A percentile compares a stretch with the other conserved stretches of the same genome.
These are phyloP conservation scores for Colletotrichum sp. DNA, from an alignment of 2,329 filamentous ascomycete species.

Conservation along the genomic window DNA sequence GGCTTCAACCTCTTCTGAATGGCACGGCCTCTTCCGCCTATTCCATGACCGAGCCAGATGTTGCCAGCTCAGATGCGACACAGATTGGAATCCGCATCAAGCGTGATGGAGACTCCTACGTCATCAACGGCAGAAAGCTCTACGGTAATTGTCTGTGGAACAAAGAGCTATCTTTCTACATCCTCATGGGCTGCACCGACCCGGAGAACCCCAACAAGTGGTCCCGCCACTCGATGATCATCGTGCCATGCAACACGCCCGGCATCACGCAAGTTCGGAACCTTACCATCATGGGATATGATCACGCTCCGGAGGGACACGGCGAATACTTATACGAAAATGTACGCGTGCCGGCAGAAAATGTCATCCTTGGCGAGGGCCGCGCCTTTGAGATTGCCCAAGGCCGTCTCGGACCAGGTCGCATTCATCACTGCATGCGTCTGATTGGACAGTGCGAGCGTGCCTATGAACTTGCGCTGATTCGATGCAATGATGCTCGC, in stretches of 20 bases:
- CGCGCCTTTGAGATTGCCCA: slow-evolving; percentile 98
- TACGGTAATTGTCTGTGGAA: slow-evolving; percentile 23
- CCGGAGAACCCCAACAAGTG: slow-evolving; percentile 77
- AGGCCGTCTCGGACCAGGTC: slow-evolving; percentile 90
- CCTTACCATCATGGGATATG: slow-evolving; percentile 92
- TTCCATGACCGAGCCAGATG: slow-evolving; percentile 90
- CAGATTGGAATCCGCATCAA: slow-evolving; percentile 88
- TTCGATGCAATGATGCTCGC: slow-evolving; percentile 86
- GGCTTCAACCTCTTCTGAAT: slow-evolving; percentile 81
- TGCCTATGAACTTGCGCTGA: slow-evolving; percentile 92
- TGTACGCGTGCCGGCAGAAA: slow-evolving; percentile 82
- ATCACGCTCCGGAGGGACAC: slow-evolving; percentile 96
- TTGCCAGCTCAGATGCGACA: slow-evolving; percentile 88
- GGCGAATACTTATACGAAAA: slow-evolving; percentile 89
- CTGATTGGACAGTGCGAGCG: slow-evolving; percentile 88
- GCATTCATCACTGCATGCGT: slow-evolving; percentile 98
- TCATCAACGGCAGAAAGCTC: slow-evolving; percentile 76
- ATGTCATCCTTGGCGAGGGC: slow-evolving; percentile 92
- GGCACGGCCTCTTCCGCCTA: slow-evolving; percentile 89
- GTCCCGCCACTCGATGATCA: slow-evolving; percentile 89
- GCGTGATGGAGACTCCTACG: slow-evolving; percentile 84
- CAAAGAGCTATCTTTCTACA: slow-evolving; percentile 70
- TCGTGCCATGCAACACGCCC: slow-evolving; percentile 82
- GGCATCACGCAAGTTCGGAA: slow-evolving; percentile 92
- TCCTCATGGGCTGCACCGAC: slow-evolving; percentile 95